Conservation (phyloP, 108 stramenopile genomes). For the Cylindrotheca closterium region DNA sequence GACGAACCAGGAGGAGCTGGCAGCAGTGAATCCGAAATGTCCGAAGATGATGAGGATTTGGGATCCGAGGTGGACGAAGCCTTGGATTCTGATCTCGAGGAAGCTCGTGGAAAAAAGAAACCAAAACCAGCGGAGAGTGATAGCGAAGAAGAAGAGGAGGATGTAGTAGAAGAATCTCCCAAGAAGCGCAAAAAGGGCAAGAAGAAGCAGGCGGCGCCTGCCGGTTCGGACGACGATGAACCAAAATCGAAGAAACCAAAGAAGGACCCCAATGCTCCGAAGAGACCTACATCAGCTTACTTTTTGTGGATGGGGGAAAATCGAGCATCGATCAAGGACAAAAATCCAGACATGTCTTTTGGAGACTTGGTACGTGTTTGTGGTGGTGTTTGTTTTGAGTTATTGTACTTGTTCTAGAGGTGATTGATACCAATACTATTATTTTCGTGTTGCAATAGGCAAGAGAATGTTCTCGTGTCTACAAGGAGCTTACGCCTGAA, state of each 20-base stretch:
- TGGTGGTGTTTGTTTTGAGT: not conserved
- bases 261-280: constrained; percentile 55
- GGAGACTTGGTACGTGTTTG: constrained; percentile 33
- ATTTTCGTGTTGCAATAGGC: not conserved
- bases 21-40: constrained; percentile 14
- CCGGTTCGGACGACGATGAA: not conserved
- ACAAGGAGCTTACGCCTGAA: constrained; percentile 1
- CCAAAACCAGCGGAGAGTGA: constrained; percentile 32
- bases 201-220: constrained; percentile 1
- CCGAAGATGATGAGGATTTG: constrained; percentile 45
- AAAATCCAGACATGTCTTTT: constrained; percentile 49
- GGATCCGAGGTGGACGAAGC: constrained; percentile 59
- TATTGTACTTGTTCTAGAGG: not conserved
- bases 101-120: constrained; percentile 27
- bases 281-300: constrained; percentile 52
- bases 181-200: constrained; percentile 26
- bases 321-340: constrained; percentile 49
- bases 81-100: constrained; percentile 49
- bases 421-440: not conserved
- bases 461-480: not conserved
- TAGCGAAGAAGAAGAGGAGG: constrained; percentile 31
- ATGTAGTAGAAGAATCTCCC: constrained; percentile 25
- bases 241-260: constrained; percentile 45
- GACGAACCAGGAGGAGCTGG: constrained; percentile 30
- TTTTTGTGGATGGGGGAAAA: constrained; percentile 51